These are phyloP conservation scores for Ophiostoma sp. DNA, from an alignment of 2,329 filamentous ascomycete species.

Conservation along the genomic window DNA sequence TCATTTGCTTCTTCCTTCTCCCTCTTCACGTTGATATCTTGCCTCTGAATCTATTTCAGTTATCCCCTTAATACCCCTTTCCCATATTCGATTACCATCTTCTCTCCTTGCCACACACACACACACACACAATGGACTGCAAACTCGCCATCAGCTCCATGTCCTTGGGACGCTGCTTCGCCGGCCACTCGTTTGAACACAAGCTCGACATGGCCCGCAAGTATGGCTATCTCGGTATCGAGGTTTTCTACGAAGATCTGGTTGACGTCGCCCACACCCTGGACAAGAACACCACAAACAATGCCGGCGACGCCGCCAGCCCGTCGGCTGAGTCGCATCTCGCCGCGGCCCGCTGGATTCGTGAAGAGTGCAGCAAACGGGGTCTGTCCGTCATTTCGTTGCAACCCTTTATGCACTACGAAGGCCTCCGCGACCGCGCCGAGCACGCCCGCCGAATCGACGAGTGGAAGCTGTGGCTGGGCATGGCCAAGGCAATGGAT, in stretches of 20 bases:
- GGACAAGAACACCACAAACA: not conserved
- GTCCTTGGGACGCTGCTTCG: constrained; percentile 28
- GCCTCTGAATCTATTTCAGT: not conserved
- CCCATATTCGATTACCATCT: not conserved
- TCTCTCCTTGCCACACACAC: not conserved
- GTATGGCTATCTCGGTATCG: constrained; percentile 54
- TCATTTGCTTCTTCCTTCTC: not conserved
- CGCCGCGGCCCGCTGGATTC: constrained; percentile 49
- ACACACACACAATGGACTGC: constrained; percentile 20
- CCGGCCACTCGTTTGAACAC: constrained; percentile 26
- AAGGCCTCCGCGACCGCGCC: constrained; percentile 57
- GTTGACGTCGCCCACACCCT: constrained; percentile 48
- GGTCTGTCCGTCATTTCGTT: constrained; percentile 53
- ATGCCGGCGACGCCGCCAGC: not conserved
- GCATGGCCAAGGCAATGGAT: constrained; percentile 53
- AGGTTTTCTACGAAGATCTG: constrained; percentile 65
- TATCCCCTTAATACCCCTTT: not conserved
- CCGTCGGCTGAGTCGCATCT: constrained; percentile 32
- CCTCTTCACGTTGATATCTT: not conserved
- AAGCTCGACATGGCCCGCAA: constrained; percentile 24
- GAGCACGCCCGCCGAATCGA: constrained; percentile 53
- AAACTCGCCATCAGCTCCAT: constrained; percentile 30
- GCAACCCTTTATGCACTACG: constrained; percentile 65
- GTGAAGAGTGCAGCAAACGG: constrained; percentile 47
- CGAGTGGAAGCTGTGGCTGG: constrained; percentile 60